These are phyloP conservation scores for Fusarium kyushuense DNA, from an alignment of 2,329 filamentous ascomycete species.

Conservation along the genomic window DNA sequence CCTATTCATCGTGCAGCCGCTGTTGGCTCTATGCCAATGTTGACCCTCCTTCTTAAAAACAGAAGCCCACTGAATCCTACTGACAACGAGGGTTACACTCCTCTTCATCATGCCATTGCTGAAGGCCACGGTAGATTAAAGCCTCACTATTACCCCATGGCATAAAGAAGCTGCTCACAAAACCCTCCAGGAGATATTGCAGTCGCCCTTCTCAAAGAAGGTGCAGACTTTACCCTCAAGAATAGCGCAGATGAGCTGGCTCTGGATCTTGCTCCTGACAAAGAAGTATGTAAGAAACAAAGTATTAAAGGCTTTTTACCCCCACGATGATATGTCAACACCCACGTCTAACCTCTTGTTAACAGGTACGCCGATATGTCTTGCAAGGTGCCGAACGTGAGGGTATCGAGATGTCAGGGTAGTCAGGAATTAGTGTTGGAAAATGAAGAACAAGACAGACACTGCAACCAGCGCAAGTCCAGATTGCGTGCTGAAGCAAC, in stretches of 20 bases:
- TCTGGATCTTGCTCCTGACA: slow-evolving; percentile 87
- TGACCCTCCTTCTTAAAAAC: slow-evolving; percentile 81
- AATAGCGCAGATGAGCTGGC: slow-evolving; percentile 78
- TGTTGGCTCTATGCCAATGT: slow-evolving; percentile 87
- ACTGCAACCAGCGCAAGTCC: slow-evolving; percentile 18
- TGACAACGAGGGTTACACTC: slow-evolving; percentile 85
- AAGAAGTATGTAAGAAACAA: slow-evolving; percentile 69
- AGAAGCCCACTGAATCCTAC: slow-evolving; percentile 85
- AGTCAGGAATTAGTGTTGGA: slow-evolving; percentile 42
- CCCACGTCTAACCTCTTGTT: slow-evolving; percentile 39
- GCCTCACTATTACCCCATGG: not conserved
- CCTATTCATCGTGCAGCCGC: slow-evolving; percentile 92
- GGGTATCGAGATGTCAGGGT: slow-evolving; percentile 72
- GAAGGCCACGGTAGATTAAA: slow-evolving; percentile 73
- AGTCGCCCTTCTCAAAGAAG: slow-evolving; percentile 82
- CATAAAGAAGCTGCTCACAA: not conserved
- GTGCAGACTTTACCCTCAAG: slow-evolving; percentile 83
- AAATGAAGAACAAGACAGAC: slow-evolving; percentile 22
- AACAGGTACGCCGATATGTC: slow-evolving; percentile 80
- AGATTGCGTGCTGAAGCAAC: slow-evolving; percentile 1
- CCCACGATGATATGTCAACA: slow-evolving; percentile 4
- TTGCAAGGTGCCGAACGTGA: slow-evolving; percentile 83
- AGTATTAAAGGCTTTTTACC: slow-evolving; percentile 1
- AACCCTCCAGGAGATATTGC: slow-evolving; percentile 76
- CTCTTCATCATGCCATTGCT: slow-evolving; percentile 87